Percentiles rank a stretch among this genome's conserved stretches.
Evolutionary conservation across 2,329 filamentous ascomycete species (phyloP).

Genomic region (Laburnicola sp.): DNA sequence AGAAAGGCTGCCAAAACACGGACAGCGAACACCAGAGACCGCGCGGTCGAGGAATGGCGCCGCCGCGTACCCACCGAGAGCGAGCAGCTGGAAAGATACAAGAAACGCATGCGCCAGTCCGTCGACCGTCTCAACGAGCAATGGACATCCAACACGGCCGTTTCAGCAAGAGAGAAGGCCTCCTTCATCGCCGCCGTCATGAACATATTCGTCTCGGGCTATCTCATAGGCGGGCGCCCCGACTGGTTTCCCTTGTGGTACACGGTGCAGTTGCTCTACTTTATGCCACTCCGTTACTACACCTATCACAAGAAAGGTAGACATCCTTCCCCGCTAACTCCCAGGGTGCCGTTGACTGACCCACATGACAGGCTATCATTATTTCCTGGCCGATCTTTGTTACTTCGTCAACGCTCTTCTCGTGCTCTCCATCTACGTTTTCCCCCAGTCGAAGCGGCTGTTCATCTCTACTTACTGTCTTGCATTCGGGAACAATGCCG

Average conservation of each 20-base stretch:
- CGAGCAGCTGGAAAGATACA: constrained; percentile 89
- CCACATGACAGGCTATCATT: constrained; percentile 62
- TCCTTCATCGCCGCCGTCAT: constrained; percentile 95
- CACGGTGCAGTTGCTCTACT: constrained; percentile 82
- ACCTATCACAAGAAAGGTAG: constrained; percentile 77
- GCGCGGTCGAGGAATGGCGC: constrained; percentile 91
- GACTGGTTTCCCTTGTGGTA: constrained; percentile 94
- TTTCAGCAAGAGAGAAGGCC: constrained; percentile 89
- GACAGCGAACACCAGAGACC: constrained; percentile 78
- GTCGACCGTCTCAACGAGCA: constrained; percentile 83
- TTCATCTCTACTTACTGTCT: constrained; percentile 92
- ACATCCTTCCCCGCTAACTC: too few relatives aligned
- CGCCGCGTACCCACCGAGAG: constrained; percentile 83
- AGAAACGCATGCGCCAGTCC: constrained; percentile 79
- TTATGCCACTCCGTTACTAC: constrained; percentile 94
- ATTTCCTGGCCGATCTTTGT: constrained; percentile 95
- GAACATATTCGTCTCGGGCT: constrained; percentile 97
- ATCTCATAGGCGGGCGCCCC: constrained; percentile 83
- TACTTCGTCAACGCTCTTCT: constrained; percentile 95
- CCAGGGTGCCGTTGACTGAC: too few relatives aligned
- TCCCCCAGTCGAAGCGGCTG: constrained; percentile 85
- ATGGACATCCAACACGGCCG: constrained; percentile 88
- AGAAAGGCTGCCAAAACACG: constrained; percentile 78
- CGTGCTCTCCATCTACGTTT: constrained; percentile 82
- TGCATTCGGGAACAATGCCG: constrained; percentile 93